A percentile compares a stretch with the other conserved stretches of the same genome.
phyloP scores from a whole-genome alignment of 169 alveolate genomes.

The Blepharisma undulans region DNA sequence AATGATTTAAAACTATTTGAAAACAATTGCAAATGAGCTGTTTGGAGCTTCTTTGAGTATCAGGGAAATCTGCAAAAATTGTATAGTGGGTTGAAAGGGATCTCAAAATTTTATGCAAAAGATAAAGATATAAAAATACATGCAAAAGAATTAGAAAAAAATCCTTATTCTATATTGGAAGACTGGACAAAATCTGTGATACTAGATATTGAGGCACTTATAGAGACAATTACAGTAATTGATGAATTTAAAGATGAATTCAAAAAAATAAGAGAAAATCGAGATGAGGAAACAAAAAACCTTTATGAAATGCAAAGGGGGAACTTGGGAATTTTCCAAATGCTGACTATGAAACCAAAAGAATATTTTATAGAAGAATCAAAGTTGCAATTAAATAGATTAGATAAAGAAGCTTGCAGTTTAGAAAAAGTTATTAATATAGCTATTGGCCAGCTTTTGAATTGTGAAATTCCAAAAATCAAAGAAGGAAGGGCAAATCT shows the following conservation, averaged over 20 bases:
- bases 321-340: not conserved
- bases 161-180: not conserved
- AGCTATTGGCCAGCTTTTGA: not conserved
- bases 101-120: not conserved
- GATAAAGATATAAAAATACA: not conserved
- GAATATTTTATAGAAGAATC: not conserved
- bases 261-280: not conserved
- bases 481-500: not conserved
- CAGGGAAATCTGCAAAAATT: not conserved
- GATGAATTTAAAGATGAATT: not conserved
- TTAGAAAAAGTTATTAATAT: too few relatives aligned
- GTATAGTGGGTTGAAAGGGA: not conserved
- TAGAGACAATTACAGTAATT: not conserved
- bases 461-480: not conserved
- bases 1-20: not conserved
- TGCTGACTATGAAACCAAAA: not conserved
- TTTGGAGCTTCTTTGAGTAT: not conserved
- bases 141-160: not conserved
- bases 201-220: slow-evolving; percentile 24
- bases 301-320: not conserved
- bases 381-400: not conserved
- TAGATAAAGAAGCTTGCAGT: not conserved
- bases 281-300: not conserved
- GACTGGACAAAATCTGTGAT: not conserved
- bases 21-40: not conserved